Evolutionary conservation across 208 protist genomes (phyloP).

Genomic region (Wallacemonas sp.): DNA sequence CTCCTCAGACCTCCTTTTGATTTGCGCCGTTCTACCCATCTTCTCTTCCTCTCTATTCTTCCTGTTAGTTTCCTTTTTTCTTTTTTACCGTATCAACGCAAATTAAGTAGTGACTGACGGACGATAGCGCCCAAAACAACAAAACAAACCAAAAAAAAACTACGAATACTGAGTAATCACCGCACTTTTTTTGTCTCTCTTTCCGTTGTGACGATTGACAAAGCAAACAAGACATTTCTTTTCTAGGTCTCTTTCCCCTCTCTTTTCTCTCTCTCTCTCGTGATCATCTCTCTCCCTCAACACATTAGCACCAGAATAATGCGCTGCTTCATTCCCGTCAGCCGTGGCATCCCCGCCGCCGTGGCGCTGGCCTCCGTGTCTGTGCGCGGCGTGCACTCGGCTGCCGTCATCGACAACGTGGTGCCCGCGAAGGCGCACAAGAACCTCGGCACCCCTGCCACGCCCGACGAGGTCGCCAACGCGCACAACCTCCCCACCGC

Average conservation of each 20-base stretch:
- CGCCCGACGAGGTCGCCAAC: slow-evolving; percentile 49
- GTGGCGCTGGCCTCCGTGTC: not conserved
- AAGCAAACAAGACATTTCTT: too few relatives aligned
- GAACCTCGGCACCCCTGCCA: slow-evolving; percentile 49
- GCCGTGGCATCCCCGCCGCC: slow-evolving; percentile 7
- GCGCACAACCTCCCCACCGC: slow-evolving; percentile 49
- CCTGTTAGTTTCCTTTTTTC: too few relatives aligned
- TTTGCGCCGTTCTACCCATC: too few relatives aligned
- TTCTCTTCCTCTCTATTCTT: too few relatives aligned
- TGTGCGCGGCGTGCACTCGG: slow-evolving; percentile 44
- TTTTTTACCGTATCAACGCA: too few relatives aligned
- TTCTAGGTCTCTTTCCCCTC: not conserved
- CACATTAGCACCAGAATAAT: slow-evolving; percentile 7
- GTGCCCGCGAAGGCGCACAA: slow-evolving; percentile 30
- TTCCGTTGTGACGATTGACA: too few relatives aligned
- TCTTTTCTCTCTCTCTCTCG: not conserved
- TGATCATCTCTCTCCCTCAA: not conserved
- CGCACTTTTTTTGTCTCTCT: too few relatives aligned
- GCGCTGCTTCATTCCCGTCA: slow-evolving; percentile 24
- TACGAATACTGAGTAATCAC: too few relatives aligned
- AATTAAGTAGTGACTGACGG: too few relatives aligned
- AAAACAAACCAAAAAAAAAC: too few relatives aligned
- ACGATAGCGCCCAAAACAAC: too few relatives aligned
- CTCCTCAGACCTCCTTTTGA: too few relatives aligned
- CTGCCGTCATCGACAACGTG: slow-evolving; percentile 55